Evolutionary conservation across 2,329 filamentous ascomycete genomes (phyloP), one percentile per base, ranked within the genome.

Genomic region (Pyricularia pennisetigena): DNA sequence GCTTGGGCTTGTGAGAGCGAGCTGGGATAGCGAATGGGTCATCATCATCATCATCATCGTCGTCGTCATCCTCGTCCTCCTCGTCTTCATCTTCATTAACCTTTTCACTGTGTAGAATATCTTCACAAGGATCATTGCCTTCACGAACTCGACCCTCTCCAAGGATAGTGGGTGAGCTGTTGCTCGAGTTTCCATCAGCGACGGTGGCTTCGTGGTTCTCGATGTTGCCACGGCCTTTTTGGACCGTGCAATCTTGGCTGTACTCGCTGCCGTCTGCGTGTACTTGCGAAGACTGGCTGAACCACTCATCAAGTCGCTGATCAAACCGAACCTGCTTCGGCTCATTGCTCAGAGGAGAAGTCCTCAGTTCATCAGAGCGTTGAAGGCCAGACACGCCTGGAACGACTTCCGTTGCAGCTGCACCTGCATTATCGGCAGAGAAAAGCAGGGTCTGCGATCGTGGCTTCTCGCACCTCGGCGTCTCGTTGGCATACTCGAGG

Each of bases 251-350:
- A 16, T 62, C 59, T 16, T 62, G 59, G 24, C 59, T 29, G 26
- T 28, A 16, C 24, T 62, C 59, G 59, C 59, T 62, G 12, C 24
- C 59, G 12, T 62, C 59, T 16, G 12, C 26, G 7, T 62, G 59
- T 7, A 26, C 59, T 26, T 62, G 59, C 59, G 59, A 62, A 8
- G 65, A 66, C 35, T 57, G 65, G 65, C 41, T 66, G 65, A 66
- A 66, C 65, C 65, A 66, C 35, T 57, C 35, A 4, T 66, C 65
- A 9, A 66, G 65, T 3, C 35, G 65, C 7, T 49, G 49, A 23
- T 62, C 54, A 10, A 67, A 67, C 20, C 66, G 66, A 20, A 67
- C 66, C 28, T 67, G 66, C 54, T 68, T 30, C 14, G 20, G 20
- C 4, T 41, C 67, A 29, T 41, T 49, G 59, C 23, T 65, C 24